Percentiles rank a stretch among this genome's conserved stretches.
These are phyloP conservation scores for Plasmodium sp. DNA, from an alignment of 169 alveolate species.

Conservation along the genomic window DNA sequence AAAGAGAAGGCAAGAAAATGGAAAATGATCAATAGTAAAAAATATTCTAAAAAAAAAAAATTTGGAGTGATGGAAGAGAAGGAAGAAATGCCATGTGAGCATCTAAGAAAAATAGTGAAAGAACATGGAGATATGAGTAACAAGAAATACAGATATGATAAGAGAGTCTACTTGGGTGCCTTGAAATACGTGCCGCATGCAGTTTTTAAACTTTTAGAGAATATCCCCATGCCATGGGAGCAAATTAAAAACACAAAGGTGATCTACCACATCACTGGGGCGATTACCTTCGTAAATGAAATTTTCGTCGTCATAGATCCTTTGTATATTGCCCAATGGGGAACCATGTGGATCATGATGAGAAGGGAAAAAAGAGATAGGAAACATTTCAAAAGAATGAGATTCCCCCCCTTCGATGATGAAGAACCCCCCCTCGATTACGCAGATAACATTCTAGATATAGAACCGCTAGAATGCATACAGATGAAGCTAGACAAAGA, in stretches of 20 bases:
- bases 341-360: constrained; percentile 99
- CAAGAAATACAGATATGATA: constrained; percentile 98
- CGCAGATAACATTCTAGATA: constrained; percentile 98
- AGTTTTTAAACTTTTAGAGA: constrained; percentile 97
- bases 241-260: constrained; percentile 96
- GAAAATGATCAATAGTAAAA: constrained; percentile 87
- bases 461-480: constrained; percentile 99
- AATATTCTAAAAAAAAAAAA: constrained; percentile 79
- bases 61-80: constrained; percentile 76
- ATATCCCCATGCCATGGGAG: constrained; percentile 99
- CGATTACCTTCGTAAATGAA: constrained; percentile 99
- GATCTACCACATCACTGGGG: constrained; percentile 99
- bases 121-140: constrained; percentile 99
- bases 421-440: constrained; percentile 99
- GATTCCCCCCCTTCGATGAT: constrained; percentile 99
- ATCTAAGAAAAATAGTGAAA: constrained; percentile 97
- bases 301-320: constrained; percentile 99
- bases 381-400: constrained; percentile 99
- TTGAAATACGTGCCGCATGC: constrained; percentile 99
- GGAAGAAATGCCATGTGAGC: constrained; percentile 98
- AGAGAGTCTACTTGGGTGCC: constrained; percentile 97
- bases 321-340: constrained; percentile 99
- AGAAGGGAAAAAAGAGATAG: constrained; percentile 99
- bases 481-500: constrained; percentile 98
- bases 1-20: constrained; percentile 87